These are phyloP conservation scores for Melastoma candidum DNA, from an alignment of 441 rosid genomes.

Conservation along the genomic window DNA sequence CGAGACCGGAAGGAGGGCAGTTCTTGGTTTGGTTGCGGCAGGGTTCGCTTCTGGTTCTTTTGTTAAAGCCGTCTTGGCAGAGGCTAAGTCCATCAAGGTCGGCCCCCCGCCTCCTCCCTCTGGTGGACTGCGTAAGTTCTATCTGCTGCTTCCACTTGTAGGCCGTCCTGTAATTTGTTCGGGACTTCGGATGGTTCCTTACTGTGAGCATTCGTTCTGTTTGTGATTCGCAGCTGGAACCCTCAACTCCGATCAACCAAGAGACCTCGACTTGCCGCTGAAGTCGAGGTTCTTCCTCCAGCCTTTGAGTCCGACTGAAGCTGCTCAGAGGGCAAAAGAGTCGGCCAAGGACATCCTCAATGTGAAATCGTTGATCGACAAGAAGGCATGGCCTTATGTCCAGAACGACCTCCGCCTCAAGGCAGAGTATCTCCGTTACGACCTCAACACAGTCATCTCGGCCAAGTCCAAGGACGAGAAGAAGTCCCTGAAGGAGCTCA, in stretches of 20 bases:
- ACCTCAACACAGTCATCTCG: conserved; percentile 75
- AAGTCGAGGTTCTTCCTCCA: conserved; percentile 75
- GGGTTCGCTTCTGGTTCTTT: conserved; percentile 69
- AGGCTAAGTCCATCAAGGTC: conserved; percentile 55
- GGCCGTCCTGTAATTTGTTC: no score
- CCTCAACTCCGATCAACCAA: conserved; percentile 67
- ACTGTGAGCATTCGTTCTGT: no score
- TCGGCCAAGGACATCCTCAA: conserved; percentile 74
- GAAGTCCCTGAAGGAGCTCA: conserved; percentile 60
- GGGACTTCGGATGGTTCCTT: no score
- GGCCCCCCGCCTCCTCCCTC: conserved; percentile 87
- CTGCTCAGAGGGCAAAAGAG: conserved; percentile 79
- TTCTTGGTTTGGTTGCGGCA: conserved; percentile 62
- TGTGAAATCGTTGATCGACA: conserved; percentile 71
- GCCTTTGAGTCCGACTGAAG: conserved; percentile 52
- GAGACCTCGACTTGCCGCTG: conserved; percentile 50
- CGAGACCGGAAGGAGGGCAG: conserved; percentile 61
- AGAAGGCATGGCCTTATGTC: conserved; percentile 93
- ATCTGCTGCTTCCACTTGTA: background rate
- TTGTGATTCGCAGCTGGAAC: conserved; percentile 62
- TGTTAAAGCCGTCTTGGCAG: conserved; percentile 65
- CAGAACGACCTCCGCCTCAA: conserved; percentile 74
- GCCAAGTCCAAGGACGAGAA: conserved; percentile 69
- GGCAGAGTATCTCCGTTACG: conserved; percentile 71
- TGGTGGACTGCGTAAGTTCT: conserved; percentile 78